phyloP scores from a whole-genome alignment of 1,284 basidiomycete species.

The Melampsora allii-populina region DNA sequence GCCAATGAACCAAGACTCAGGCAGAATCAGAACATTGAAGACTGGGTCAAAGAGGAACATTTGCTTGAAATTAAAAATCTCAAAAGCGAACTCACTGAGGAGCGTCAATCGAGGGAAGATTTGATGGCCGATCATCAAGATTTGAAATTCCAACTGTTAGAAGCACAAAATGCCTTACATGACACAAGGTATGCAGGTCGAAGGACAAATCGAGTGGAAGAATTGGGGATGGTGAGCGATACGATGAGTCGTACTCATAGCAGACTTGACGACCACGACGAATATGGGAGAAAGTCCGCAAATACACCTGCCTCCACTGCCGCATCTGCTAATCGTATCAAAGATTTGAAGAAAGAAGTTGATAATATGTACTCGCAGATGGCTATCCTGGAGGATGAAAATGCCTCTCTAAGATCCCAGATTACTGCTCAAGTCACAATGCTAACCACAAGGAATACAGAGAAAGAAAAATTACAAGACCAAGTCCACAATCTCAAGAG shows the following conservation, averaged over 20 bases:
- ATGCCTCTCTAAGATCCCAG: slow-evolving; percentile 51
- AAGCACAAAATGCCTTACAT: slow-evolving; percentile 52
- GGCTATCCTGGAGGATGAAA: slow-evolving; percentile 61
- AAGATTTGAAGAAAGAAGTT: slow-evolving; percentile 64
- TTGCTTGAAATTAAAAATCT: slow-evolving; percentile 49
- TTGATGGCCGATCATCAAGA: slow-evolving; percentile 41
- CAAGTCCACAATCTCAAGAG: slow-evolving; percentile 50
- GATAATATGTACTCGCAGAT: slow-evolving; percentile 57
- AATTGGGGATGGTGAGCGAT: slow-evolving; percentile 61
- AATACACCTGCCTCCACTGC: slow-evolving; percentile 57
- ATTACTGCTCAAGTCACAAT: slow-evolving; percentile 50
- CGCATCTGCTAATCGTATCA: slow-evolving; percentile 58
- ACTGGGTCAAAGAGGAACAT: slow-evolving; percentile 1
- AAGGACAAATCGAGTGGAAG: slow-evolving; percentile 59
- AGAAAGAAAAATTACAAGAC: slow-evolving; percentile 50
- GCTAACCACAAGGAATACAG: slow-evolving; percentile 50
- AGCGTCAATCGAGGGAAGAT: slow-evolving; percentile 61
- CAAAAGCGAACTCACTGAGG: slow-evolving; percentile 65
- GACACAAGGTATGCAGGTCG: slow-evolving; percentile 68
- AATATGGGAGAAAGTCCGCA: slow-evolving; percentile 57
- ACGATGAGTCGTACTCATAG: slow-evolving; percentile 60
- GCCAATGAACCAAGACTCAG: slow-evolving; percentile 37
- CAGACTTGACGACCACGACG: slow-evolving; percentile 58
- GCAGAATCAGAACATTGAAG: slow-evolving; percentile 11
- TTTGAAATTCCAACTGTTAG: slow-evolving; percentile 47